Evolutionary conservation across 805 yeast genomes (phyloP).

Genomic region (Saccharomycopsis sp.): DNA sequence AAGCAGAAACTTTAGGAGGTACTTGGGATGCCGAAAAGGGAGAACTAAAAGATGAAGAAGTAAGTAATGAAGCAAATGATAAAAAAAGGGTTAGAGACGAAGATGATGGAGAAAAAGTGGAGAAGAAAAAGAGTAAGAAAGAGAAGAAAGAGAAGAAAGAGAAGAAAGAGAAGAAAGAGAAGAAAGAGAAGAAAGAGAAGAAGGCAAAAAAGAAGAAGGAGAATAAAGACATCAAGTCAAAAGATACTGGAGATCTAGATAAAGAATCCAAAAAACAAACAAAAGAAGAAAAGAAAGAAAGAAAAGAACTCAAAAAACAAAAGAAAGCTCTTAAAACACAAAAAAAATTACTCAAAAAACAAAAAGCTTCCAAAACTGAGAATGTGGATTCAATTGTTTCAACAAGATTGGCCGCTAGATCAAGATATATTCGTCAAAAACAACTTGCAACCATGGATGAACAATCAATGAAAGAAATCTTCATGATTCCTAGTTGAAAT

Average conservation of each 20-base stretch:
- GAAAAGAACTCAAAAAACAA: constrained; percentile 23
- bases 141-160: constrained; percentile 23
- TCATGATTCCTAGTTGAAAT: constrained; percentile 50
- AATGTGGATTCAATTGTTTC: constrained; percentile 28
- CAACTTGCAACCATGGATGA: constrained; percentile 86
- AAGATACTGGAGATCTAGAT: constrained; percentile 22
- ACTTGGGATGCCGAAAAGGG: constrained; percentile 61
- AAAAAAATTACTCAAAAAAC: neutral
- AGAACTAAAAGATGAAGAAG: constrained; percentile 21
- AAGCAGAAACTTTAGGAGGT: constrained; percentile 73
- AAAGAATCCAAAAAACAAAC: constrained; percentile 22
- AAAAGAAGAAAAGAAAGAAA: constrained; percentile 23
- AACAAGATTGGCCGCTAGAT: constrained; percentile 64
- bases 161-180: constrained; percentile 25
- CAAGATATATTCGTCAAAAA: constrained; percentile 82
- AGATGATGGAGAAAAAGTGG: constrained; percentile 20
- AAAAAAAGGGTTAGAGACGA: constrained; percentile 21
- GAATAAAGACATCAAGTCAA: constrained; percentile 22
- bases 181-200: constrained; percentile 21
- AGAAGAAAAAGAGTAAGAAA: constrained; percentile 22
- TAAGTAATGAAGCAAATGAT: constrained; percentile 21
- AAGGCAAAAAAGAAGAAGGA: constrained; percentile 22
- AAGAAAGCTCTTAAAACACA: constrained; percentile 10
- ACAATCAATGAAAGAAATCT: constrained; percentile 82
- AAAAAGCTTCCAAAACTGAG: constrained; percentile 5